phyloP scores from a whole-genome alignment of 139 green algal species.

The Tetraselmis striata region DNA sequence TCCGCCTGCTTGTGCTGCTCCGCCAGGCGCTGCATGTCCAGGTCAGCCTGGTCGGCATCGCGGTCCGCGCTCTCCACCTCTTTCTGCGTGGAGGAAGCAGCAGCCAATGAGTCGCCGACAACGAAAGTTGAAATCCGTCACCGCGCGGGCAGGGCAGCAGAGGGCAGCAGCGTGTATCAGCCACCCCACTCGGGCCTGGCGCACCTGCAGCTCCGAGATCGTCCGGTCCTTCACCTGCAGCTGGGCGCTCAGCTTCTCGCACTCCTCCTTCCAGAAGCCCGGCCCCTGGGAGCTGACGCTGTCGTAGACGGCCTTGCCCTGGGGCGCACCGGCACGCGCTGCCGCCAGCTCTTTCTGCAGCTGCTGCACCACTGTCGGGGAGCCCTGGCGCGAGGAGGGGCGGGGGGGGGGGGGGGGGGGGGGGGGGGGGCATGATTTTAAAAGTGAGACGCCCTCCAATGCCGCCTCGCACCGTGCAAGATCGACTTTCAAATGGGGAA shows the following conservation, averaged over 20 bases:
- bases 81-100: too few species aligned
- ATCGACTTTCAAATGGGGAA: too few species aligned
- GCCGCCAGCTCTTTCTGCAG: background rate
- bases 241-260: background rate
- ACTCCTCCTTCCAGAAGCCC: slow-evolving; percentile 5
- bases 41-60: background rate
- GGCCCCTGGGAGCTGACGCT: background rate
- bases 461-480: too few species aligned
- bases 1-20: background rate
- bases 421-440: too few species aligned
- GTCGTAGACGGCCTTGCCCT: background rate
- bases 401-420: too few species aligned
- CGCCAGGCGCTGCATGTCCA: background rate
- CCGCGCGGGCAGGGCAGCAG: too few species aligned
- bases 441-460: too few species aligned
- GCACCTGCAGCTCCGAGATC: background rate
- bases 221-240: background rate
- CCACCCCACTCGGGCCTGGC: too few species aligned
- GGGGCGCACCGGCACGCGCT: background rate
- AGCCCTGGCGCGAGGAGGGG: background rate
- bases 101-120: too few species aligned
- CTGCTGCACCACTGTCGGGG: background rate
- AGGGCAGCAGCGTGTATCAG: too few species aligned
- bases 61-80: background rate
- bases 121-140: too few species aligned